Base-by-base conservation (phyloP, 306 rosid genomes). In the Quercus cerris region DNA sequence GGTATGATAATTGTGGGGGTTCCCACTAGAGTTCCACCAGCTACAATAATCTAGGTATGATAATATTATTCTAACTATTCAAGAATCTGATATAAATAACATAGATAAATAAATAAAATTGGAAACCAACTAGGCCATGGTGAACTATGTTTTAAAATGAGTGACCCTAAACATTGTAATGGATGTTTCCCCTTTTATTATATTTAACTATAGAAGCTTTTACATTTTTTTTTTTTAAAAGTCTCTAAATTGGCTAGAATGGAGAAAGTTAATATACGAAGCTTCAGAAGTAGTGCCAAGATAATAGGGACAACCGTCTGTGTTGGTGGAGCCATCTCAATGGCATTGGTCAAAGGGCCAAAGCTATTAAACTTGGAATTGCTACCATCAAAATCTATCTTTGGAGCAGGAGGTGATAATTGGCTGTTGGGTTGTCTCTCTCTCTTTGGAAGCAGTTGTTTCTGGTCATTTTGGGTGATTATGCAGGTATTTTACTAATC, bases 271-370 rank as follows among this genome's bases (percentile, higher is more conserved):
- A 72, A 82, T 46, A 6, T 81, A 28, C 18, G 73, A 84, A 88
- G 93, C 81, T 33, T 81, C 75, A 88, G 92, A 76, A 84, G 92
- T 54, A 28, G 64, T 10, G 89, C 97, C 6, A 91, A 88, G 74
- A 86, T 93, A 49, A 5, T 86, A 38, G 97, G 97, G 56, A 91
- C 94, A 41, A 11, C 78, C 56, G 22, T 86, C 61, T 93, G 97
- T 6, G 97, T 91, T 1, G 51, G 87, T 72, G 97, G 97, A 73
- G 92, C 98, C 10, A 79, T 93, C 74, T 80, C 77, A 75, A 89
- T 93, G 89, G 93, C 96, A 9, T 64, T 91, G 38, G 49, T 91
- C 1, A 89, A 92, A 78, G 97, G 97, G 44, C 88, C 88, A 17
- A 89, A 89, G 80, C 81, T 91, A 62, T 61, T 93, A 35, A 79